phyloP scores from a whole-genome alignment of 768 basidiomycete genomes.

The Pisolithus orientalis region DNA sequence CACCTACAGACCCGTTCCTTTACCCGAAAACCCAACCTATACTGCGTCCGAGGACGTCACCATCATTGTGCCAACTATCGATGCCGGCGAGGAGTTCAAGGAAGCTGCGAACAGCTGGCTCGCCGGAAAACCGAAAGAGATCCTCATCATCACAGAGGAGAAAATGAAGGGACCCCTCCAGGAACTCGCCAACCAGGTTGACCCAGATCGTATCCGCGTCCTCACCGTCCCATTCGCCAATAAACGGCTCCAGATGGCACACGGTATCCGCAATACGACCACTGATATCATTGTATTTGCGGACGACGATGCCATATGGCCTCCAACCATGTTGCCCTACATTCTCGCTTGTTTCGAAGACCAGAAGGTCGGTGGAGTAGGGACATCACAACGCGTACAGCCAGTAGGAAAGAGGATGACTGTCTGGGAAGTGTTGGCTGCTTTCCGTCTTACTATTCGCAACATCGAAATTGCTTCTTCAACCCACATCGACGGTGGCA shows the following conservation, averaged over 20 bases:
- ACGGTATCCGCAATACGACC: conserved; percentile 84
- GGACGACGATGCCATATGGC: conserved; percentile 96
- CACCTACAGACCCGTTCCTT: conserved; percentile 82
- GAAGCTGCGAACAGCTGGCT: conserved; percentile 92
- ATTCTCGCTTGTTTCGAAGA: conserved; percentile 92
- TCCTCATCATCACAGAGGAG: conserved; percentile 75
- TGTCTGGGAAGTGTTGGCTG: conserved; percentile 92
- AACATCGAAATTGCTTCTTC: conserved; percentile 89
- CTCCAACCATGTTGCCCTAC: conserved; percentile 82
- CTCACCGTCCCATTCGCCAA: conserved; percentile 90
- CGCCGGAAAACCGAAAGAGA: conserved; percentile 83
- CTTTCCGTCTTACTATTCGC: conserved; percentile 86
- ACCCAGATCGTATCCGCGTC: conserved; percentile 78
- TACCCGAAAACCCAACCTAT: conserved; percentile 89
- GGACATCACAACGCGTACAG: conserved; percentile 86
- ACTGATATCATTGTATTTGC: conserved; percentile 95
- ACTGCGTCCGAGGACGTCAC: conserved; percentile 89
- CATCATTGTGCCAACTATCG: conserved; percentile 93
- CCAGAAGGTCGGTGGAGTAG: conserved; percentile 88
- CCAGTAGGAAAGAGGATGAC: conserved; percentile 75
- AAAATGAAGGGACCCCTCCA: conserved; percentile 87
- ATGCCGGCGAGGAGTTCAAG: conserved; percentile 94
- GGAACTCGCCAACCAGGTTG: conserved; percentile 82
- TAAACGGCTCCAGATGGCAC: conserved; percentile 90
- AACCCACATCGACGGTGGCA: conserved; percentile 89